Evolutionary conservation across 164 flowering plant species (phyloP).

Genomic region (Chimonanthus praecox): DNA sequence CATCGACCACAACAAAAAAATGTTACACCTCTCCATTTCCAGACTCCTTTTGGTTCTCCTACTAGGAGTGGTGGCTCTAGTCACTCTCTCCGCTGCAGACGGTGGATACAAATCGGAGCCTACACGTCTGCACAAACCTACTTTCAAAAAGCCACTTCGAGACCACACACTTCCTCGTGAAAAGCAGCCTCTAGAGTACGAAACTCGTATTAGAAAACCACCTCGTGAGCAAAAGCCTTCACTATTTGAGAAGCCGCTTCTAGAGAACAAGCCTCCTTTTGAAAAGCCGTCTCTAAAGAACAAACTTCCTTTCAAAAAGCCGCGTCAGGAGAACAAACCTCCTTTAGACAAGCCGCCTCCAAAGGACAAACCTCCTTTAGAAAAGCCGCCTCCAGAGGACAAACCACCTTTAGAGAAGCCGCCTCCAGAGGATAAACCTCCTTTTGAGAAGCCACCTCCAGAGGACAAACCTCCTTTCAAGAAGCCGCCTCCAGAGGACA

Average conservation of each 20-base stretch:
- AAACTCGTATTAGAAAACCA: background rate
- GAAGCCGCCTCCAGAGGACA: too few species aligned
- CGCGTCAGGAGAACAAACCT: background rate
- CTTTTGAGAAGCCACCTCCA: background rate
- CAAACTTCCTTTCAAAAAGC: background rate
- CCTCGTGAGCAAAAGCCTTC: constrained; percentile 1
- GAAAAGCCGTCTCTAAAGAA: background rate
- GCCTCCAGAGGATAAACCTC: constrained; percentile 5
- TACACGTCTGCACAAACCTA: background rate
- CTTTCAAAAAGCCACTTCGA: background rate
- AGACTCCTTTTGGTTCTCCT: background rate
- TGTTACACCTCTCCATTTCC: background rate
- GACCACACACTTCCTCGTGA: background rate
- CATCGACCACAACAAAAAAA: background rate
- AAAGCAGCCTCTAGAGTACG: background rate
- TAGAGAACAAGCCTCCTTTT: constrained; percentile 4
- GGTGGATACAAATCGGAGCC: background rate
- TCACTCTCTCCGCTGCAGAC: constrained; percentile 2
- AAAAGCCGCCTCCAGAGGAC: background rate
- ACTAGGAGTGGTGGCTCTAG: constrained; percentile 7
- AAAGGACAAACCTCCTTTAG: background rate
- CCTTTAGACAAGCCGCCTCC: constrained; percentile 1
- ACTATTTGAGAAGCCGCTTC: background rate
- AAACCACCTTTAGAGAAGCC: background rate
- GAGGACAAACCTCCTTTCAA: background rate